Conservation (phyloP, 352 stramenopile species). For the Plasmopara viticola region DNA sequence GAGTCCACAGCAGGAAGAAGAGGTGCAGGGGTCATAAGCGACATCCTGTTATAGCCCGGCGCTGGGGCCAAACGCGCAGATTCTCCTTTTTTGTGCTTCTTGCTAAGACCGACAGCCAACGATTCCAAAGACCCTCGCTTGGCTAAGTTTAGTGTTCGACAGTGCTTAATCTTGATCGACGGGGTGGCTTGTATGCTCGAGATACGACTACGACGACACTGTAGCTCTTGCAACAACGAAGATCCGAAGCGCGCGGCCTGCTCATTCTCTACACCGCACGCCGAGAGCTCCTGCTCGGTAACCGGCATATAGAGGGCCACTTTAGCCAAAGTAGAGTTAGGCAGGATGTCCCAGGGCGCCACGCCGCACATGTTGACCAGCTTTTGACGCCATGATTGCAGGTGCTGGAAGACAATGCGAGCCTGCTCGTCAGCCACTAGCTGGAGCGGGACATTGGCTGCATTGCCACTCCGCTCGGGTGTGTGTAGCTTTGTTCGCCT, state of each 20-base stretch:
- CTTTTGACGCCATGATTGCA: conserved; percentile 76
- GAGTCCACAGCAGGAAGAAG: conserved; percentile 35
- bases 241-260: conserved; percentile 52
- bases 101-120: conserved; percentile 10
- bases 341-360: conserved; percentile 63
- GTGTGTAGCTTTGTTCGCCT: conserved; percentile 8
- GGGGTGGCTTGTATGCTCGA: conserved; percentile 7
- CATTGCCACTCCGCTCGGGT: conserved; percentile 10
- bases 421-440: conserved; percentile 55
- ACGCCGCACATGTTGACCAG: conserved; percentile 68
- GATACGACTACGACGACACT: conserved; percentile 12
- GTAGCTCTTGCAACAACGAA: conserved; percentile 55
- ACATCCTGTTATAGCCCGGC: conserved; percentile 13
- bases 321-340: conserved; percentile 67
- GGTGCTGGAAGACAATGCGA: conserved; percentile 52
- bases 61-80: conserved; percentile 17
- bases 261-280: conserved; percentile 43
- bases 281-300: conserved; percentile 45
- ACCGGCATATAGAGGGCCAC: conserved; percentile 54
- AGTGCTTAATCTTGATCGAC: conserved; percentile 14
- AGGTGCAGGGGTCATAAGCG: conserved; percentile 32
- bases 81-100: conserved; percentile 30
- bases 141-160: conserved; percentile 13
- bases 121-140: conserved; percentile 22
- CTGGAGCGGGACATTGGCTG: conserved; percentile 13